Base-by-base conservation (phyloP, 768 basidiomycete species). In the Termitomyces heimii region DNA sequence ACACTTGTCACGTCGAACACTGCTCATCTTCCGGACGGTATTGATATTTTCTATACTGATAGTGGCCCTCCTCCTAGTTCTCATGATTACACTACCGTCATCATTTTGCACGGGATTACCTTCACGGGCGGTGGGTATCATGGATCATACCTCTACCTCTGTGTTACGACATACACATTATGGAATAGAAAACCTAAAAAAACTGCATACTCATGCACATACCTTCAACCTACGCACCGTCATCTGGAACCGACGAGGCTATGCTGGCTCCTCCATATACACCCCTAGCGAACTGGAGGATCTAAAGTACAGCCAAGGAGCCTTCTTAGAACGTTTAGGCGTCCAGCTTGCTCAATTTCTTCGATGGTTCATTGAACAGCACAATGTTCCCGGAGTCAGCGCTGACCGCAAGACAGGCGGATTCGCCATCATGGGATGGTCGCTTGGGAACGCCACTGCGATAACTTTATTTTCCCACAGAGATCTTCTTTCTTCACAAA, bases 381-480 rank as follows among this genome's bases (percentile, higher is more conserved):
- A 68, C 20, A 46, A 61, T 9, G 66, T 73, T 32, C 72, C 73
- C 1, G 57, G 50, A 40, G 43, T 68, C 6, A 67, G 40, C 26
- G 45, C 29, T 5, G 66, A 76, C 39, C 58, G 67, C 8, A 65
- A 57, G 14, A 54, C 40, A 1, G 75, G 76, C 10, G 76, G 76
- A 2, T 54, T 76, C 14, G 65, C 68, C 5, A 40, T 75, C 13
- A 54, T 74, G 62, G 75, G 74, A 18, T 77, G 76, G 76, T 74
- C 74, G 10, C 59, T 70, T 37, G 76, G 75, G 0, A 63, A 55
- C 20, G 59, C 66, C n/a, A 66, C 66, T 4, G 47, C 62, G 4
- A 62, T 74, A 28, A 34, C 71, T 22, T 48, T 75, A 8, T 64
- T 75, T 22, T 65, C 63, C 0, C 58, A 69, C 37, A 63, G 62